Percentiles rank a stretch among this genome's conserved stretches.
These are phyloP conservation scores for Rhodotorula sphaerocarpa DNA, from an alignment of 768 basidiomycete genomes.

Conservation along the genomic window DNA sequence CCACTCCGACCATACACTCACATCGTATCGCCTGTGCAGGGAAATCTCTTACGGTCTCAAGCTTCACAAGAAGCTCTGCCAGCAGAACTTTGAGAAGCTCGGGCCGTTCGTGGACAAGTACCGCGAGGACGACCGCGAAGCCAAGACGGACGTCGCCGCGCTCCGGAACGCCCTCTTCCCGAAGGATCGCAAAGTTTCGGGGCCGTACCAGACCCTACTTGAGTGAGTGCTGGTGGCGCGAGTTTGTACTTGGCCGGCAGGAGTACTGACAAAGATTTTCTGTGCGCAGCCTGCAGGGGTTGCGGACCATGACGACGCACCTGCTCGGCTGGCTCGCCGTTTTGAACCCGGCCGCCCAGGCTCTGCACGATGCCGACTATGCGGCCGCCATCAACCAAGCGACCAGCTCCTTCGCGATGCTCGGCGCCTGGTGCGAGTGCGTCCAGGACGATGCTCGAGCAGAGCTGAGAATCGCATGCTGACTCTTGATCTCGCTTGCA, in stretches of 20 bases:
- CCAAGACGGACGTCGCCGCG: conserved; percentile 14
- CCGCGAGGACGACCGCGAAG: conserved; percentile 23
- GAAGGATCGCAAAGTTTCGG: conserved; percentile 6
- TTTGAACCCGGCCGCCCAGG: not conserved
- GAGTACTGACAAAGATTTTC: not conserved
- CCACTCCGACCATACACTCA: conserved; percentile 1
- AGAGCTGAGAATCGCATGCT: not conserved
- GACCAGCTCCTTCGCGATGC: not conserved
- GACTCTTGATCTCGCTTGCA: not conserved
- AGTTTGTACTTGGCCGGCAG: not conserved
- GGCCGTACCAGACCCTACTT: conserved; percentile 16
- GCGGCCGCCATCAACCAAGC: not conserved
- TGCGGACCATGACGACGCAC: conserved; percentile 14
- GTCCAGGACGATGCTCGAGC: not conserved
- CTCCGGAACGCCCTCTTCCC: conserved; percentile 30
- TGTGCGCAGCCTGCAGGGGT: conserved; percentile 10
- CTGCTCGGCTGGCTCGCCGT: conserved; percentile 6
- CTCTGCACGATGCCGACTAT: conserved; percentile 14
- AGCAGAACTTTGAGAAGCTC: conserved; percentile 6
- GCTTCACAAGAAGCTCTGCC: conserved; percentile 10
- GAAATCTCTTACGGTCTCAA: conserved; percentile 16
- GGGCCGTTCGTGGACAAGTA: conserved; percentile 24
- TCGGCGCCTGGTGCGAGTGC: not conserved
- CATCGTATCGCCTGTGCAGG: conserved; percentile 1
- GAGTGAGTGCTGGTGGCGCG: conserved; percentile 9